These are phyloP conservation scores for Cenchrus fungigraminus DNA, from an alignment of 176 grass and related monocot species.

Conservation along the genomic window DNA sequence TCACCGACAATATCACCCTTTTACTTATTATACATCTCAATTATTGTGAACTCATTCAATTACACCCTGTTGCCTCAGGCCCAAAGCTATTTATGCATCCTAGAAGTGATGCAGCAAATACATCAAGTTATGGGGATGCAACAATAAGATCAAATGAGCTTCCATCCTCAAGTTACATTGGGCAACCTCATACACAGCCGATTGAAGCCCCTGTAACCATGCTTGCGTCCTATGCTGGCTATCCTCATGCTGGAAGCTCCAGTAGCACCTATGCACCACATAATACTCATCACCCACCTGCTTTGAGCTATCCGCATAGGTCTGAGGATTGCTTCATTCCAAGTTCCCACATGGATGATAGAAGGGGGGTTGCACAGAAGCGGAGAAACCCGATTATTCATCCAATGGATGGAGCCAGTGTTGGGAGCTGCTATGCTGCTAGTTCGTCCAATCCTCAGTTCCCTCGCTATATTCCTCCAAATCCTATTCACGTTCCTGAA, in stretches of 20 bases:
- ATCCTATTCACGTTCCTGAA: slow-evolving; percentile 40
- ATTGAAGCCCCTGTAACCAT: slow-evolving; percentile 43
- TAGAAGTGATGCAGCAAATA: slow-evolving; percentile 49
- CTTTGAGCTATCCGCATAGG: slow-evolving; percentile 48
- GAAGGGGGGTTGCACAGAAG: slow-evolving; percentile 58
- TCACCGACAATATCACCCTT: slow-evolving; percentile 7
- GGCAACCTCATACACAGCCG: slow-evolving; percentile 45
- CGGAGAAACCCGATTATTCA: slow-evolving; percentile 53
- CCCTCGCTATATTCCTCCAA: slow-evolving; percentile 40
- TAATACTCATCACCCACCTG: slow-evolving; percentile 32
- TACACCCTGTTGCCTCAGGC: slow-evolving; percentile 46
- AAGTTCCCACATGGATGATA: slow-evolving; percentile 47
- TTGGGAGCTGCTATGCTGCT: slow-evolving; percentile 42
- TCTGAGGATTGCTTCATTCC: slow-evolving; percentile 47
- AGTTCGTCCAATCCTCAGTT: slow-evolving; percentile 56
- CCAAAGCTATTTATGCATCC: slow-evolving; percentile 52
- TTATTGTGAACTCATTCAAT: slow-evolving; percentile 16
- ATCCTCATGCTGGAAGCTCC: slow-evolving; percentile 56
- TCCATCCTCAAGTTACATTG: slow-evolving; percentile 38
- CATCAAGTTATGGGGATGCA: slow-evolving; percentile 28
- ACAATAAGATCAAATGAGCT: slow-evolving; percentile 45
- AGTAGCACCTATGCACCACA: slow-evolving; percentile 48
- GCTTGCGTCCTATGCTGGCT: slow-evolving; percentile 38
- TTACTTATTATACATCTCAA: slow-evolving; percentile 13
- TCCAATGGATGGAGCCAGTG: slow-evolving; percentile 41